phyloP scores from a whole-genome alignment of 23 red algal species.

The Gracilaria domingensis region DNA sequence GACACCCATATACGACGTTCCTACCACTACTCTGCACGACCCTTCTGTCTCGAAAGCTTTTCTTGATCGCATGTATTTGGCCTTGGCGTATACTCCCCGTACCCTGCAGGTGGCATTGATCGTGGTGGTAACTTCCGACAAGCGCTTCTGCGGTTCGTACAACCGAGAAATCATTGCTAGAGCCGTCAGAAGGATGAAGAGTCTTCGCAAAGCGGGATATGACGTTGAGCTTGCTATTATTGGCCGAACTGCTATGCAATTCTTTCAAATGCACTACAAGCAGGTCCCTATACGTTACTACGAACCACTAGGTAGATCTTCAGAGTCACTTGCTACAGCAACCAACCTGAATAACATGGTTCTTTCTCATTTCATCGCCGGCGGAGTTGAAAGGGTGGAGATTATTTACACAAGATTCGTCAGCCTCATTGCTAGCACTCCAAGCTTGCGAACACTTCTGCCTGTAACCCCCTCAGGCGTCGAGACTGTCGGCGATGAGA shows the following conservation, averaged over 20 bases:
- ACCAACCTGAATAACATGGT: constrained; percentile 70
- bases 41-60: constrained; percentile 63
- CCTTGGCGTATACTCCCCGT: constrained; percentile 40
- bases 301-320: constrained; percentile 26
- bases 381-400: constrained; percentile 92
- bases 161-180: constrained; percentile 65
- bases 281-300: constrained; percentile 54
- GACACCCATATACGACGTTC: constrained; percentile 1
- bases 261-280: constrained; percentile 57
- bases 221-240: constrained; percentile 58
- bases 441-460: constrained; percentile 90
- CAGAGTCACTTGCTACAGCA: constrained; percentile 17
- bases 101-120: constrained; percentile 5
- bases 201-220: constrained; percentile 22
- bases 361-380: constrained; percentile 82
- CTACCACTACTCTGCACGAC: constrained; percentile 29
- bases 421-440: constrained; percentile 80
- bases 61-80: constrained; percentile 54
- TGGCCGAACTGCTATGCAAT: constrained; percentile 44
- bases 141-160: constrained; percentile 77
- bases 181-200: constrained; percentile 51
- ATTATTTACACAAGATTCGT: constrained; percentile 94
- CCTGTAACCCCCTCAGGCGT: constrained; percentile 92
- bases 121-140: constrained; percentile 64
- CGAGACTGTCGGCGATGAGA: constrained; percentile 91